These are phyloP conservation scores for Candida lessepsii DNA, from an alignment of 805 yeast genomes.

Conservation along the genomic window DNA sequence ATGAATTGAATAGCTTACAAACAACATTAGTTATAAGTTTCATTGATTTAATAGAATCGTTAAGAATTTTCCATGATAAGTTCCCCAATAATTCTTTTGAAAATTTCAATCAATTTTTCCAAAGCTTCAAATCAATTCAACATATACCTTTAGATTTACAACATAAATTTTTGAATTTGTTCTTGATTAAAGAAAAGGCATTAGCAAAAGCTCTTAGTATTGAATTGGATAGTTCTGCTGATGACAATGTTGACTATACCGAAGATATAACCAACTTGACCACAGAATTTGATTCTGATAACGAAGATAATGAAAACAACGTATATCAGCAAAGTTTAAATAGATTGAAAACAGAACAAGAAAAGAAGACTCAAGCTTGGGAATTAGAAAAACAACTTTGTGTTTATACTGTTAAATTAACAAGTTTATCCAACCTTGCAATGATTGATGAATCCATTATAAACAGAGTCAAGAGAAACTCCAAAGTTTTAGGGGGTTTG, in stretches of 20 bases:
- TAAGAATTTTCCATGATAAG: slow-evolving; percentile 34
- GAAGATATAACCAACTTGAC: slow-evolving; percentile 9
- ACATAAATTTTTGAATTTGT: slow-evolving; percentile 38
- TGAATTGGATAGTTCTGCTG: slow-evolving; percentile 49
- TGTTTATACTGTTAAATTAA: slow-evolving; percentile 39
- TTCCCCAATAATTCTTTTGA: slow-evolving; percentile 27
- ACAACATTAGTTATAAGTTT: slow-evolving; percentile 14
- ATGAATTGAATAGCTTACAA: slow-evolving; percentile 8
- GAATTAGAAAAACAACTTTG: slow-evolving; percentile 40
- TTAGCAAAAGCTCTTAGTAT: slow-evolving; percentile 35
- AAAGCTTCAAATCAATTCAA: slow-evolving; percentile 19
- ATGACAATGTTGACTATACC: slow-evolving; percentile 37
- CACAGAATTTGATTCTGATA: slow-evolving; percentile 6
- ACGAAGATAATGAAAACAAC: slow-evolving; percentile 15
- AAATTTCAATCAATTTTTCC: slow-evolving; percentile 36
- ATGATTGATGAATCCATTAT: slow-evolving; percentile 25
- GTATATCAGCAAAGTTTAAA: not conserved
- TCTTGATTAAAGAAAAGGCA: slow-evolving; percentile 49
- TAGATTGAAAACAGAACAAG: not conserved
- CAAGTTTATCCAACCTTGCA: slow-evolving; percentile 31
- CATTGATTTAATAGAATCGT: slow-evolving; percentile 32
- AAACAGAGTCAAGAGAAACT: slow-evolving; percentile 38
- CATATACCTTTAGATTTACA: slow-evolving; percentile 29
- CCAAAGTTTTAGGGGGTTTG: slow-evolving; percentile 33
- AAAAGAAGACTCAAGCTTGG: slow-evolving; percentile 25